Base-by-base conservation (phyloP, 2,329 filamentous ascomycete species). In the Penicillium expansum region DNA sequence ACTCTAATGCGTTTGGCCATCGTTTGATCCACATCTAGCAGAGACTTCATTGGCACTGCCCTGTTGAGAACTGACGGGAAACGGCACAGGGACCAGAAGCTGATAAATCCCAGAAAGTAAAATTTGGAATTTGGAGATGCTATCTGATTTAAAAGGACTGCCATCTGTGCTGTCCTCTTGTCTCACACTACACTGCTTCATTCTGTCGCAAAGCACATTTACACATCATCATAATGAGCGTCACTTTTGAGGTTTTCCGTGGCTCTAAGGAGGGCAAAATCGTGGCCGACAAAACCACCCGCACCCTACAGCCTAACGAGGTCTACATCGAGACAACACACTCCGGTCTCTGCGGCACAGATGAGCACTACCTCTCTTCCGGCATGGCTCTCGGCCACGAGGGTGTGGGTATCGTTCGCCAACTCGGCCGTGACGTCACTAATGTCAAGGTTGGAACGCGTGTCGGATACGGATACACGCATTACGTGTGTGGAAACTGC, bases 401-500 rank as follows among this genome's bases (percentile, higher is more conserved):
- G 65, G 82, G 82, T 55, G 77, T 79, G 32, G 82, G 82, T 48
- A 64, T 82, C 8, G 74, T 85, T 50, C 76, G 81, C 56, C 72
- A 74, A 24, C 59, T 78, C 29, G 82, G 82, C 7, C 77, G 78
- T 13, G 69, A 68, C 20, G 78, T 78, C 60, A 75, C 71, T 33
- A 63, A 72, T 16, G 67, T 84, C 45, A 81, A 82, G 70, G 76
- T 77, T 48, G 74, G 74, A 22, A 70, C 74, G 10, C 67, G 68
- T 24, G 73, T 71, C 24, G 74, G 73, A 48, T 76, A 70, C 51
- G 74, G 74, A 29, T 75, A 72, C 48, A 64, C 68, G 9, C 68
- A 71, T 52, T 60, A 66, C 47, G 61, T 66, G 35, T 76, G 74
- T 53, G 71, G 71, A 18, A 66, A 66, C 43, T 76, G 74, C 63